phyloP scores from a whole-genome alignment of 371 early-diverging fungal genomes.

The Mycotypha africana region DNA sequence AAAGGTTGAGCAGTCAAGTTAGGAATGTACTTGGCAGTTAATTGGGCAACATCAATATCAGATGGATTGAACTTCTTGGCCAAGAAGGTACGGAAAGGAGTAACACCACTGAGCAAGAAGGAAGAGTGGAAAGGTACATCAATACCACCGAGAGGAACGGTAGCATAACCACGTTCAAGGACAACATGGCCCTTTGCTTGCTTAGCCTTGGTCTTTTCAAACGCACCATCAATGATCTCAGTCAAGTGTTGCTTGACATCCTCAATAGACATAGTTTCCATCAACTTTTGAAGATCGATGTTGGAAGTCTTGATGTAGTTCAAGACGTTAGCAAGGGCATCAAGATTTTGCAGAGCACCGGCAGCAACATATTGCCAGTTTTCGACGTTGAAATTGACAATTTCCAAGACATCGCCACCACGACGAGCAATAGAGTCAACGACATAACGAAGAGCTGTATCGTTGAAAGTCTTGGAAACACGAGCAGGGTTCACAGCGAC shows the following conservation, averaged over 20 bases:
- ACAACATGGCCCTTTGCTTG: slow-evolving; percentile 59
- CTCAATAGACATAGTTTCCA: slow-evolving; percentile 81
- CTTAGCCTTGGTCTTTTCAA: slow-evolving; percentile 68
- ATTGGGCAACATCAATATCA: slow-evolving; percentile 71
- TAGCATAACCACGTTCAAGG: slow-evolving; percentile 87
- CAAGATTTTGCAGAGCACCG: slow-evolving; percentile 80
- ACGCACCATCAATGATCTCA: slow-evolving; percentile 75
- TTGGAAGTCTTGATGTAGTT: slow-evolving; percentile 74
- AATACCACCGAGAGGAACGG: slow-evolving; percentile 89
- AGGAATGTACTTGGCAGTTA: slow-evolving; percentile 87
- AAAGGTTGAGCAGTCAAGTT: slow-evolving; percentile 94
- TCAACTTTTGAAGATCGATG: slow-evolving; percentile 83
- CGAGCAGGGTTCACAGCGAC: slow-evolving; percentile 91
- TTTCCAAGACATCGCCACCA: slow-evolving; percentile 80
- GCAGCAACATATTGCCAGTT: slow-evolving; percentile 96
- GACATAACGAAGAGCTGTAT: slow-evolving; percentile 77
- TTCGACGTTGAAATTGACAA: slow-evolving; percentile 96
- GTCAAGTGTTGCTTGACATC: slow-evolving; percentile 79
- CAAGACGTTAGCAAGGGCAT: slow-evolving; percentile 74
- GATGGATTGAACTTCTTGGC: slow-evolving; percentile 75
- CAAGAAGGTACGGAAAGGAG: slow-evolving; percentile 88
- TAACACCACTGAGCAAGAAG: slow-evolving; percentile 86
- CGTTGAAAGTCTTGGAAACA: slow-evolving; percentile 81
- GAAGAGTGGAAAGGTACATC: slow-evolving; percentile 98
- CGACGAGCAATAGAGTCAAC: slow-evolving; percentile 80